Percentiles rank a stretch among this genome's conserved stretches.
phyloP scores from a whole-genome alignment of 495 filamentous ascomycete genomes.

The Penicillium roqueforti region DNA sequence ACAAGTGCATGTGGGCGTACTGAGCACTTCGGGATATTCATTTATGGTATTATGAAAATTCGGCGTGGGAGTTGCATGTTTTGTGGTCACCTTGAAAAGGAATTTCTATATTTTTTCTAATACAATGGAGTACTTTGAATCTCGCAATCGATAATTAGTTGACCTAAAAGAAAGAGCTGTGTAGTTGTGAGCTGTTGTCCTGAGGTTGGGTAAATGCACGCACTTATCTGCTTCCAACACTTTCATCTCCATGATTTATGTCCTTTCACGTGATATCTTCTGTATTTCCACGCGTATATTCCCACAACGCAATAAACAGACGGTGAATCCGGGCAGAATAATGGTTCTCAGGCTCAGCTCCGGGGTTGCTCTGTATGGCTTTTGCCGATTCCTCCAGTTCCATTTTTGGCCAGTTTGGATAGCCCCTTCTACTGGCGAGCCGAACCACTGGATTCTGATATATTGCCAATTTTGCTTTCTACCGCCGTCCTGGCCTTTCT shows the following conservation, averaged over 20 bases:
- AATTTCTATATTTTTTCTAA: constrained; percentile 5
- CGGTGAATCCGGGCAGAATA: constrained; percentile 11
- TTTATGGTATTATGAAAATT: constrained; percentile 12
- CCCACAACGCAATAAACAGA: not conserved
- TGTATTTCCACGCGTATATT: not conserved
- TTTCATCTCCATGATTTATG: not conserved
- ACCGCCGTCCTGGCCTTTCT: not conserved
- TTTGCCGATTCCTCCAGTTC: not conserved
- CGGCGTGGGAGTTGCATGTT: constrained; percentile 8
- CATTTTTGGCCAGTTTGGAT: not conserved
- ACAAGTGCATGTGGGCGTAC: constrained; percentile 85
- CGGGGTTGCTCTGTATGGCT: not conserved
- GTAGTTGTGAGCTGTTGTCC: not conserved
- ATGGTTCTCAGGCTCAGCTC: constrained; percentile 1
- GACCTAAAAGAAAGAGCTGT: not conserved
- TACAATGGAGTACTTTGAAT: constrained; percentile 11
- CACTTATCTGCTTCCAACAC: not conserved
- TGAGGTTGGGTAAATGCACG: not conserved
- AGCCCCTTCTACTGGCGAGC: not conserved
- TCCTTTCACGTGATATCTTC: not conserved
- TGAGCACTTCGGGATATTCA: constrained; percentile 24
- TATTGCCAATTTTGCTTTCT: not conserved
- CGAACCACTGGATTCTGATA: not conserved
- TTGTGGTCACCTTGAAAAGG: not conserved
- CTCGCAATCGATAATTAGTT: not conserved